Conservation (phyloP, 1,139 yeast species). For the Schwanniomyces etchellsii region DNA sequence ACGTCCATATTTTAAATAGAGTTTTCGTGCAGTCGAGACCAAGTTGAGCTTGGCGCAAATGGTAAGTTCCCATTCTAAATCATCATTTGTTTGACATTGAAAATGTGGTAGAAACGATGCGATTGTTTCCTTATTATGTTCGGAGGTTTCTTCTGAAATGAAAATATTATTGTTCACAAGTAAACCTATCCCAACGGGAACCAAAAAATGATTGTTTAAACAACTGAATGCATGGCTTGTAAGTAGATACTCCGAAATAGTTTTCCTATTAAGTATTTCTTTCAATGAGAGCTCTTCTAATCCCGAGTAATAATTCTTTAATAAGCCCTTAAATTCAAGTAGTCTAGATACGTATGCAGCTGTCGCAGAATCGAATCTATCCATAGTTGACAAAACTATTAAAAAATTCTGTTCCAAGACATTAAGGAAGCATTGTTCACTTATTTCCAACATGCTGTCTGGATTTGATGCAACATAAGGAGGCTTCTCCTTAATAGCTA, state of each 20-base stretch:
- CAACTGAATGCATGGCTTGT: constrained; percentile 57
- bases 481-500: constrained; percentile 32
- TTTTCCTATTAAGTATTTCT: constrained; percentile 21
- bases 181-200: constrained; percentile 64
- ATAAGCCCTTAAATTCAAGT: constrained; percentile 59
- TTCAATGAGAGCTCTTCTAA: constrained; percentile 11
- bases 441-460: constrained; percentile 24
- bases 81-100: constrained; percentile 61
- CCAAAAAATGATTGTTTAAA: constrained; percentile 43
- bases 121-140: constrained; percentile 39
- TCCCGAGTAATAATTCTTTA: constrained; percentile 40
- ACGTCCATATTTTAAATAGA: constrained; percentile 39
- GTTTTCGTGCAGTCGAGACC: constrained; percentile 48
- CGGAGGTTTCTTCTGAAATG: constrained; percentile 14
- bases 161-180: constrained; percentile 26
- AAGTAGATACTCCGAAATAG: constrained; percentile 57
- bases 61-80: constrained; percentile 74
- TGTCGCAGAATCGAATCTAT: constrained; percentile 59
- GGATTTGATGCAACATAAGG: constrained; percentile 14
- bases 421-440: constrained; percentile 58
- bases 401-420: constrained; percentile 55
- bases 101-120: constrained; percentile 57
- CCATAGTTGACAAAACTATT: constrained; percentile 55
- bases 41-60: constrained; percentile 41
- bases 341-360: constrained; percentile 63